Conservation (phyloP, 2,329 filamentous ascomycete species). For the Fusarium virguliforme region DNA sequence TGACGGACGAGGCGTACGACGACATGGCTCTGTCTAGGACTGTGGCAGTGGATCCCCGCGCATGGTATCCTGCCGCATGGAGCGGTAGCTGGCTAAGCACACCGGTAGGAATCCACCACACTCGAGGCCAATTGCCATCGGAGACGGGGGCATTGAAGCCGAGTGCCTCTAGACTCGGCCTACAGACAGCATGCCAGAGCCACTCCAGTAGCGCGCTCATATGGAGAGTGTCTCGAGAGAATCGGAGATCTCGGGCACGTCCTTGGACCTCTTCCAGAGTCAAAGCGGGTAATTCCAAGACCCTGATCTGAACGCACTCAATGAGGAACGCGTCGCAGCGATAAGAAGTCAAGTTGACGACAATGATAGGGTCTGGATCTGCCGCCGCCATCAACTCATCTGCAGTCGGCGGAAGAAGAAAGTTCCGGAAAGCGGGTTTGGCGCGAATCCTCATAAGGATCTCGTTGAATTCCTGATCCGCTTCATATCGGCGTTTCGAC, state of each 20-base stretch:
- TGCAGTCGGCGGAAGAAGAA: conserved; percentile 5
- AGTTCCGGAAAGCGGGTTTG: neutral
- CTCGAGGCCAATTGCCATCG: neutral
- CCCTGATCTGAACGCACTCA: too few species aligned
- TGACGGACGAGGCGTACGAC: neutral
- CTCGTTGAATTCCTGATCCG: neutral
- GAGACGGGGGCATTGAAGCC: neutral
- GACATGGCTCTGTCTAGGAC: neutral
- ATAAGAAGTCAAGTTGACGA: neutral
- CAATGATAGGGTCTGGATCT: conserved; percentile 8
- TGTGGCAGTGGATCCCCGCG: neutral
- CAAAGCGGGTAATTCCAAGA: too few species aligned
- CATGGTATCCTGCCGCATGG: neutral
- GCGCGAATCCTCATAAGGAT: neutral
- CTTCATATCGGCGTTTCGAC: neutral
- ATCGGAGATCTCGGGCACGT: too few species aligned
- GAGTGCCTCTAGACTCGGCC: neutral
- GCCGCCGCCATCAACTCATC: conserved; percentile 11
- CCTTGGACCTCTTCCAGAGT: too few species aligned
- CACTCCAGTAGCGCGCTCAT: neutral
- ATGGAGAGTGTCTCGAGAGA: too few species aligned
- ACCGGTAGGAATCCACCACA: neutral
- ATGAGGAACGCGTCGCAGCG: neutral
- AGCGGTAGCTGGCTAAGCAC: neutral
- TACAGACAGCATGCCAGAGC: neutral